A percentile compares a stretch with the other conserved stretches of the same genome.
Evolutionary conservation across 176 grass and related monocot species (phyloP).

Genomic region (Juncus effusus): DNA sequence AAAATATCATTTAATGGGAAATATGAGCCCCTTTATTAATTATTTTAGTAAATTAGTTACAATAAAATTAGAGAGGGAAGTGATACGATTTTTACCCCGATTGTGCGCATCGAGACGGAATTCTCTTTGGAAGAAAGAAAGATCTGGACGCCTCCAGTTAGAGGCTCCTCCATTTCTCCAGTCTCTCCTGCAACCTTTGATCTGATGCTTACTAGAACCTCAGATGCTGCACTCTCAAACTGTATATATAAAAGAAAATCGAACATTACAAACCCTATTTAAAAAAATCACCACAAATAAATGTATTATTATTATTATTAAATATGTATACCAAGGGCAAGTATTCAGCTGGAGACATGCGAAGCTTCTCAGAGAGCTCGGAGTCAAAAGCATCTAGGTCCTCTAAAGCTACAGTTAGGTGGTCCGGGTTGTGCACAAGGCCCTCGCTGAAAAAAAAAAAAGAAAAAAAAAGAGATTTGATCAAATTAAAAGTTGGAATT

Average conservation of each 20-base stretch:
- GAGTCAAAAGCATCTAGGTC: slow-evolving; percentile 91
- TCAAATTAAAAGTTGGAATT: neutral
- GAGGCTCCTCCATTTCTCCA: slow-evolving; percentile 91
- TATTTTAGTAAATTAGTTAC: neutral
- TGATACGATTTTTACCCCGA: slow-evolving; percentile 44
- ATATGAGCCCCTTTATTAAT: too few species aligned
- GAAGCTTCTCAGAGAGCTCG: slow-evolving; percentile 82
- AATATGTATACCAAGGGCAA: slow-evolving; percentile 77
- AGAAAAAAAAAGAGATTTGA: neutral
- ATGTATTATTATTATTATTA: too few species aligned
- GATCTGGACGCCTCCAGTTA: slow-evolving; percentile 75
- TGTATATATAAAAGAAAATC: slow-evolving; percentile 10
- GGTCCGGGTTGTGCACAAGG: slow-evolving; percentile 78
- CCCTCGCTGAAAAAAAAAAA: slow-evolving; percentile 51
- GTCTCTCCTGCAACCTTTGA: slow-evolving; percentile 83
- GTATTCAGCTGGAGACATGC: slow-evolving; percentile 80
- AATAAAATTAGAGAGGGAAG: slow-evolving; percentile 23
- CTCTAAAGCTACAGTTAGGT: slow-evolving; percentile 84
- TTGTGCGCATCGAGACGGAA: slow-evolving; percentile 72
- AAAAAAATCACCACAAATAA: neutral
- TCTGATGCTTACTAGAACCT: slow-evolving; percentile 67
- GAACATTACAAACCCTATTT: neutral
- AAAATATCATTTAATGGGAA: neutral
- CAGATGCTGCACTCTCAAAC: slow-evolving; percentile 73
- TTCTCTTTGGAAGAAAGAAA: slow-evolving; percentile 88